phyloP scores from a whole-genome alignment of 352 stramenopile species.

The Globisporangium sylvaticum region DNA sequence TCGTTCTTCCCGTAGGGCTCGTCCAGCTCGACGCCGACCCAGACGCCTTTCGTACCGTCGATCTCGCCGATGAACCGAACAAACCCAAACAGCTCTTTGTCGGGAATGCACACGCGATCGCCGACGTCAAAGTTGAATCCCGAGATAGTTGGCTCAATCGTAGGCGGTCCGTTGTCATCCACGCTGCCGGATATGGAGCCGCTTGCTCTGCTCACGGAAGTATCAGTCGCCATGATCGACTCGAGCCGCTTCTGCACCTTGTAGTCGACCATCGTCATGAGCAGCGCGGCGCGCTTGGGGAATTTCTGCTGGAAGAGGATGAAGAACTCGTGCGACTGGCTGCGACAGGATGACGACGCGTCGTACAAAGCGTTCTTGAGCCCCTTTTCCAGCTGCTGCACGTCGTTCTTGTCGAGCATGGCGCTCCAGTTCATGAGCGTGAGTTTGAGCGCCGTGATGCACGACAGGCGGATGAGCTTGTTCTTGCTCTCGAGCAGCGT shows the following conservation, averaged over 20 bases:
- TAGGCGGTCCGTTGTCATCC: conserved; percentile 33
- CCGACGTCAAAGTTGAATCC: conserved; percentile 55
- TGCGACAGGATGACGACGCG: conserved; percentile 68
- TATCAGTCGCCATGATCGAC: conserved; percentile 30
- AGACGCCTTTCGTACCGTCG: conserved; percentile 58
- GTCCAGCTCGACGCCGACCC: conserved; percentile 79
- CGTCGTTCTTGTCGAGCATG: conserved; percentile 74
- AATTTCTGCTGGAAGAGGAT: conserved; percentile 71
- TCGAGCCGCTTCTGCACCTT: conserved; percentile 83
- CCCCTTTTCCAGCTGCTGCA: conserved; percentile 76
- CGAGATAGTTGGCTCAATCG: conserved; percentile 21
- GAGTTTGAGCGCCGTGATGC: conserved; percentile 57
- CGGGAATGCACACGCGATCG: conserved; percentile 79
- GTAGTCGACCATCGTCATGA: conserved; percentile 72
- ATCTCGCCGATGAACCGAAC: conserved; percentile 78
- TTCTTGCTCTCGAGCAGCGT: conserved; percentile 77
- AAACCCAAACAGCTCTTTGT: conserved; percentile 80
- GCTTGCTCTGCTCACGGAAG: conserved; percentile 8
- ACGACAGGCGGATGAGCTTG: conserved; percentile 75
- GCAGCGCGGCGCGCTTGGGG: conserved; percentile 60
- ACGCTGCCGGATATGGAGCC: conserved; percentile 34
- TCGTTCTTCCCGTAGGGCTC: conserved; percentile 80
- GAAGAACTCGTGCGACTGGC: conserved; percentile 67
- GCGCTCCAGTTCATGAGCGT: conserved; percentile 59
- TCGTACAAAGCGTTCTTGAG: conserved; percentile 74